Evolutionary conservation across 2,329 filamentous ascomycete species (phyloP), one percentile per base, ranked within the genome.

Genomic region (Dactylellina drechsleri): DNA sequence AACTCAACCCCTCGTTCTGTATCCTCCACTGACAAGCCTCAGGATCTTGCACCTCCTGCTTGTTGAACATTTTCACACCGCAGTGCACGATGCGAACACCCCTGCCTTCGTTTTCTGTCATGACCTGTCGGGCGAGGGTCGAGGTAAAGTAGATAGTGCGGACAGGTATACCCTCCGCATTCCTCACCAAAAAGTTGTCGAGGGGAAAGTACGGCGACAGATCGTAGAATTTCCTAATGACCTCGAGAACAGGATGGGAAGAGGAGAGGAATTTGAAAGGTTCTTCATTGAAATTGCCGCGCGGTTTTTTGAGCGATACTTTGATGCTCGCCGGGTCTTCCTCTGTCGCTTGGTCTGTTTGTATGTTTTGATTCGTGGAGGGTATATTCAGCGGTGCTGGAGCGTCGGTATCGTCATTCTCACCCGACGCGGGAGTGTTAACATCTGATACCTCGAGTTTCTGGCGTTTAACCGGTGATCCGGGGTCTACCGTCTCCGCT

Each of bases 21-120:
- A 99, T 95, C 54, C 95, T 89, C 95, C 95, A 99, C 71, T 90
- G 88, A 84, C 93, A 97, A 40, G 95, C 91, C 65, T 93, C 90
- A 41, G 90, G 89, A 4, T 90, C 91, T 73, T 96, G 93, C 0
- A 92, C 91, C 80, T 97, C 93, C 82, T 98, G 94, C 85, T 96
- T 97, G 85, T 98, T 95, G 82, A 96, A 99, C 92, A 98, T 98
- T 84, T 96, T 96, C 40, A 99, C 93, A 77, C 95, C 95, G 59
- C 91, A 94, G 83, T 99, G 95, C 58, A 99, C 91, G 81, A 99
- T 97, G 82, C 95, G 96, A 82, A 98, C 90, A 53, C 93, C 93
- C 28, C 91, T 90, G 50, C 92, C 92, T 82, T 97, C 93, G 81
- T 99, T 99, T 80, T 90, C 87, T 2, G 86, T 87, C 2, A 99